Evolutionary conservation across 768 basidiomycete species (phyloP), one percentile per base, ranked within the genome.

Genomic region (Serendipita indica): DNA sequence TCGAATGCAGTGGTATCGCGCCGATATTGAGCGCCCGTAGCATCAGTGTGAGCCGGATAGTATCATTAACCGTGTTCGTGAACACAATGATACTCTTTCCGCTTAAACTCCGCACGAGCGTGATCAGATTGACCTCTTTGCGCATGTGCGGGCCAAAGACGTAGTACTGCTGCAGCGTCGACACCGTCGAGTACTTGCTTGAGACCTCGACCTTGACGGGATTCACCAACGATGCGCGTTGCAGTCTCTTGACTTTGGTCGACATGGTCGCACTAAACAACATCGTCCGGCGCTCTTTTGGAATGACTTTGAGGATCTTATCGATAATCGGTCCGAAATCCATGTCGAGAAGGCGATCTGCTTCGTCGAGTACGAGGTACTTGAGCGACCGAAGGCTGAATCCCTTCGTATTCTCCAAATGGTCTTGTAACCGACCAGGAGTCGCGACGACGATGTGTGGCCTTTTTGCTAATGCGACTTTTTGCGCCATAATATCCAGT

Each of bases 191-290:
- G 64, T 70, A 92, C 92, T 94, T 97, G 66, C 86, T 79, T 4
- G 88, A 86, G 2, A 97, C 90, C 69, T 98, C 93, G 1, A 98
- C 82, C 63, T 86, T 79, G 25, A 93, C 81, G n/a, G 96, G 96
- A 67, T 94, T 92, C 32, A 80, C 79, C 67, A 98, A 74, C 74
- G 89, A 92, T 32, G 96, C 93, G 57, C 94, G 74, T 69, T 98
- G 94, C 10, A 99, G 75, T 70, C 97, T 97, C 10, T 88, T 90
- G 2, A 99, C 91, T 72, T 97, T 98, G 13, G 90, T 91, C 10
- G 96, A 94, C 94, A 99, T 98, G 20, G 94, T 98, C 3, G 94
- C 96, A 12, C 94, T 97, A 73, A 92, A 99, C 1, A 99, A 78
- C 67, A 91, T 97, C 2, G 96, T 99, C 30, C 85, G 88, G 10